Percentiles rank a stretch among this genome's conserved stretches.
phyloP scores from a whole-genome alignment of 1,139 yeast species.

The Torulaspora pretoriensis region DNA sequence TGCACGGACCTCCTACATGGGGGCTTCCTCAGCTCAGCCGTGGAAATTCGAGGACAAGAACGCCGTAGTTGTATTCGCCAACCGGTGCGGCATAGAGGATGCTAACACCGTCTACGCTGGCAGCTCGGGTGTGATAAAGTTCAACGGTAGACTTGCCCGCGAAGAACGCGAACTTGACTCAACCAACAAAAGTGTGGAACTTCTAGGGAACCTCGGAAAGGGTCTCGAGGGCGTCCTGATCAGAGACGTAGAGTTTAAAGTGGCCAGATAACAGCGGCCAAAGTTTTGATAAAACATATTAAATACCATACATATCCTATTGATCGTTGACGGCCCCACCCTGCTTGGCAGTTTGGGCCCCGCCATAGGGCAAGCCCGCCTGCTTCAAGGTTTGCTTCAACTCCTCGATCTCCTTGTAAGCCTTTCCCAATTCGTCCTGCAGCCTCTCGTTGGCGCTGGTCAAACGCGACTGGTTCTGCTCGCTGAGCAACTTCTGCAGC shows the following conservation, averaged over 20 bases:
- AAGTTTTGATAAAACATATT: not conserved
- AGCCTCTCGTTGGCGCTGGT: slow-evolving; percentile 74
- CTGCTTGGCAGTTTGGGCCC: not conserved
- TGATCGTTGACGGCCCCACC: not conserved
- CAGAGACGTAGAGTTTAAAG: slow-evolving; percentile 43
- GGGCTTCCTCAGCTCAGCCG: slow-evolving; percentile 19
- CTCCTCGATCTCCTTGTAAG: slow-evolving; percentile 87
- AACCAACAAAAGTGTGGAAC: slow-evolving; percentile 48
- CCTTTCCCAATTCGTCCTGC: slow-evolving; percentile 75
- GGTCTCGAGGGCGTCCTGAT: slow-evolving; percentile 60
- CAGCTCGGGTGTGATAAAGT: slow-evolving; percentile 62
- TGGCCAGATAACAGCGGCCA: slow-evolving; percentile 5
- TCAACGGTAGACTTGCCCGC: slow-evolving; percentile 50
- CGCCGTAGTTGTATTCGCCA: slow-evolving; percentile 35
- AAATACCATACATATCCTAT: slow-evolving; percentile 1
- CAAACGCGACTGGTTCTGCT: slow-evolving; percentile 82
- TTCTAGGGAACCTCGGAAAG: slow-evolving; percentile 54
- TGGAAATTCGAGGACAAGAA: slow-evolving; percentile 31
- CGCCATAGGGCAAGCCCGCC: slow-evolving; percentile 7
- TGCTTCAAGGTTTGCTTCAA: slow-evolving; percentile 46
- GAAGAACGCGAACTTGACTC: slow-evolving; percentile 33
- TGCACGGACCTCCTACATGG: slow-evolving; percentile 42
- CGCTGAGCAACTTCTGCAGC: slow-evolving; percentile 82
- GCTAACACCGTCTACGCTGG: slow-evolving; percentile 56
- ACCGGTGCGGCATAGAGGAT: slow-evolving; percentile 72